Evolutionary conservation across 23 red algal genomes (phyloP), one percentile per base, ranked within the genome.

Genomic region (Chondrus crispus): DNA sequence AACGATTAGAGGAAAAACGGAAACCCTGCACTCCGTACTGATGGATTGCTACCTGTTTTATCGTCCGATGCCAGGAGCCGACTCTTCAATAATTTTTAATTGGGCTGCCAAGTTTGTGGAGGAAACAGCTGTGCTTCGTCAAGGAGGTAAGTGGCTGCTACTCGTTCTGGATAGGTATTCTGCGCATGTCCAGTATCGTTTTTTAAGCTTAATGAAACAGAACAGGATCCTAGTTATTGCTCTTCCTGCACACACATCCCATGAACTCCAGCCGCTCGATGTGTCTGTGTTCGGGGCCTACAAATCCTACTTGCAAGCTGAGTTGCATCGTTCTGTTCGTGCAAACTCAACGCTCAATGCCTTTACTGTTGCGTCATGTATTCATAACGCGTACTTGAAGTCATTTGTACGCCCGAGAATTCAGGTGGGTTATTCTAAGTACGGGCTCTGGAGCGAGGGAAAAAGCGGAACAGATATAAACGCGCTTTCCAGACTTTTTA

Each of bases 101-200:
- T 87, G 62, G 62, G 64, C 58, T 19, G 46, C 1, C 36, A 46
- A 1, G 0, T 87, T 87, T 74, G 24, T 70, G 16, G 36, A 48
- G 40, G 52, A 87, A 46, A 87, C 83, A 26, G 58, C 70, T 49
- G 63, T 18, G 14, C 54, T 60, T 33, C 62, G 2, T 51, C 18
- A 30, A 29, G 36, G 49, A 30, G 82, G 57, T 36, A 14, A 87
- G 3, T 35, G 45, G 42, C 63, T 87, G 0, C 83, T 87, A 20
- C 51, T 71, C 62, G 2, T 87, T 39, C 33, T 74, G 1, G 83
- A 87, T 54, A 35, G 83, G 24, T 86, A 86, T 50, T 41, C 37
- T 47, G 38, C 24, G 20, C 60, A 71, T 50, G 16, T 86, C 22
- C 54, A 79, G 41, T 68, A 80, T 32, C 18, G 7, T 26, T 54